phyloP scores from a whole-genome alignment of 305 asterid genomes.

The Salvia sclarea region DNA sequence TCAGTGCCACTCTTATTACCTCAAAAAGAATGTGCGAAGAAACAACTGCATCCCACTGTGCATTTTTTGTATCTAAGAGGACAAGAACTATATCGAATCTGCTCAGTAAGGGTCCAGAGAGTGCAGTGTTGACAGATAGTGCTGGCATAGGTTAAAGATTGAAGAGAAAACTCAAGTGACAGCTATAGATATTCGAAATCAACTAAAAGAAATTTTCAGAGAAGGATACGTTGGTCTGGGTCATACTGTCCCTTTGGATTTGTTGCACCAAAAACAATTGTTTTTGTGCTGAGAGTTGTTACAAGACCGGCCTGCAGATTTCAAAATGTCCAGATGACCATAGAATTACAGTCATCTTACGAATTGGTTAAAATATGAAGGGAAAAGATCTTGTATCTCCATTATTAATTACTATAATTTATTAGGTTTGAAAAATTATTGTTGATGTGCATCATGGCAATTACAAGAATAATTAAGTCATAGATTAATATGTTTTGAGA shows the following conservation, averaged over 20 bases:
- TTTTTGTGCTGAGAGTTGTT: slow-evolving; percentile 91
- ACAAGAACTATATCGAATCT: slow-evolving; percentile 96
- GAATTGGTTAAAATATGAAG: slow-evolving; percentile 8
- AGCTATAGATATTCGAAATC: slow-evolving; percentile 4
- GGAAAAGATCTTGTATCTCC: not conserved
- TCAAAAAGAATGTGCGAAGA: slow-evolving; percentile 90
- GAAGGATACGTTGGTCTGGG: slow-evolving; percentile 87
- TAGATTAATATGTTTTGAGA: slow-evolving; percentile 14
- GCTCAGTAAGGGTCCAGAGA: slow-evolving; percentile 94
- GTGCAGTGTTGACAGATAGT: slow-evolving; percentile 90
- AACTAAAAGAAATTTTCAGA: slow-evolving; percentile 9
- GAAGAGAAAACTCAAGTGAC: slow-evolving; percentile 3
- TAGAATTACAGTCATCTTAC: not conserved
- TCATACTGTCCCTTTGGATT: slow-evolving; percentile 98
- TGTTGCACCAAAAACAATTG: slow-evolving; percentile 95
- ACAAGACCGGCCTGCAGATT: slow-evolving; percentile 93
- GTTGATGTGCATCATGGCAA: slow-evolving; percentile 3
- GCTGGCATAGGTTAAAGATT: slow-evolving; percentile 61
- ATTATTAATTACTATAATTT: no score
- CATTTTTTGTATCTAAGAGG: slow-evolving; percentile 90
- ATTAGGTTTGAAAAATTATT: not conserved
- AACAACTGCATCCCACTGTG: slow-evolving; percentile 97
- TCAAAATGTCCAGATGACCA: slow-evolving; percentile 23
- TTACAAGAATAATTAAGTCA: slow-evolving; percentile 6
- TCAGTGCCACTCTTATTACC: slow-evolving; percentile 47